Base-by-base conservation (phyloP, 192 early-diverging fungal genomes). In the Podochytrium sp. region DNA sequence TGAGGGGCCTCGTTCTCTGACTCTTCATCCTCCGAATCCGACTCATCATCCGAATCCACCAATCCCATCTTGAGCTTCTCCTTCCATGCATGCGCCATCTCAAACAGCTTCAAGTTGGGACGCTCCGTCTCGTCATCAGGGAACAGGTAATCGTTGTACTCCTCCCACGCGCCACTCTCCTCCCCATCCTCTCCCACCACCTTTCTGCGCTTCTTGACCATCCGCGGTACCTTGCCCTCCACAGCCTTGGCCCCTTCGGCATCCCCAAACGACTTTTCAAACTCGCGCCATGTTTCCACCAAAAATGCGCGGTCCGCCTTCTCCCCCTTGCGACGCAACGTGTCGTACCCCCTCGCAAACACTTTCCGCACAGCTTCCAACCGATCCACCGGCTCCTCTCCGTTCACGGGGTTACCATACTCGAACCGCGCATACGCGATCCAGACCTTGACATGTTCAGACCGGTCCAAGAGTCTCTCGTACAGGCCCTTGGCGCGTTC, bases 61-160 rank as follows among this genome's bases (percentile, higher is more conserved):
- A 62, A 27, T 39, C 69, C 61, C 57, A 47, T 37, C 42, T 71
- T 80, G 51, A 79, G 70, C 76, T 76, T 80, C 40, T 74, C 50
- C 56, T 80, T 80, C 57, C 71, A 74, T 71, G 91, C 82, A 59
- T 96, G 93, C 6, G 95, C 96, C 85, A 93, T 90, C 73, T 90
- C 90, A 73, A 98, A 85, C 33, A 99, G 82, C 80, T 96, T 98
- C 71, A 98, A 87, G 75, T 92, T 91, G 7, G 94, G 87, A 39
- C 89, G 86, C 56, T 96, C 91, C 4, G 84, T 84, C 72, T 96
- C 91, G 71, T 99, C 98, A 65, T 99, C 98, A 34, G 96, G 95
- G 80, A 97, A 99, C 57, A 99, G 91, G 79, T 98, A 98, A 73
- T 98, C 97, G 85, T 92, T 95, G 88, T 96, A 99, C 86, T 99